Evolutionary conservation across 805 yeast species (phyloP).

Genomic region (Cyberlindnera mississippiensis): DNA sequence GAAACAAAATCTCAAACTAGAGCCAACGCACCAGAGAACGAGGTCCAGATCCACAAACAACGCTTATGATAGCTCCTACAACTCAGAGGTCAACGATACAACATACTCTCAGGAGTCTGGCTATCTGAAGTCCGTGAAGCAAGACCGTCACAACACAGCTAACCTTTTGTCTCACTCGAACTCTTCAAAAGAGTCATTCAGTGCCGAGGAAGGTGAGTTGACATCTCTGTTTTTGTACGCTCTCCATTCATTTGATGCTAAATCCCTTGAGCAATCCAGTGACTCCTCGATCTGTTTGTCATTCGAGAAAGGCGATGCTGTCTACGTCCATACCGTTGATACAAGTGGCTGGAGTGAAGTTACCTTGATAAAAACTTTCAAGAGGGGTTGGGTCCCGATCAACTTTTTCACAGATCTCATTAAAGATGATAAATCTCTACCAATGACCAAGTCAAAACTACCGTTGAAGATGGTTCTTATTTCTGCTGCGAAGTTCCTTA

Average conservation of each 20-base stretch:
- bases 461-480: slow-evolving; percentile 55
- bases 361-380: slow-evolving; percentile 56
- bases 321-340: slow-evolving; percentile 74
- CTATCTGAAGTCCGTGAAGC: slow-evolving; percentile 49
- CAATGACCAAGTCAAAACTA: slow-evolving; percentile 43
- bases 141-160: slow-evolving; percentile 61
- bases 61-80: slow-evolving; percentile 10
- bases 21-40: slow-evolving; percentile 1
- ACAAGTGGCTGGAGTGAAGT: slow-evolving; percentile 90
- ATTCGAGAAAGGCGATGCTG: slow-evolving; percentile 64
- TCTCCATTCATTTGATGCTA: slow-evolving; percentile 53
- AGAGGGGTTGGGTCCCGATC: slow-evolving; percentile 84
- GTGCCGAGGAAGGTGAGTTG: slow-evolving; percentile 37
- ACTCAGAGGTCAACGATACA: slow-evolving; percentile 18
- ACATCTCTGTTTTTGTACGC: slow-evolving; percentile 55
- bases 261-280: slow-evolving; percentile 55
- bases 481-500: slow-evolving; percentile 61
- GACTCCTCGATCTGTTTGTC: slow-evolving; percentile 73
- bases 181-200: not conserved
- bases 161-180: slow-evolving; percentile 30
- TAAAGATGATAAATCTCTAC: slow-evolving; percentile 36
- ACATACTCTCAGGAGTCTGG: slow-evolving; percentile 21
- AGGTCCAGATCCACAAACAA: slow-evolving; percentile 7
- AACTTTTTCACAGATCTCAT: slow-evolving; percentile 59
- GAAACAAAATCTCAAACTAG: not conserved